phyloP scores from a whole-genome alignment of 2,329 filamentous ascomycete species.

The Pseudocercospora eumusae region DNA sequence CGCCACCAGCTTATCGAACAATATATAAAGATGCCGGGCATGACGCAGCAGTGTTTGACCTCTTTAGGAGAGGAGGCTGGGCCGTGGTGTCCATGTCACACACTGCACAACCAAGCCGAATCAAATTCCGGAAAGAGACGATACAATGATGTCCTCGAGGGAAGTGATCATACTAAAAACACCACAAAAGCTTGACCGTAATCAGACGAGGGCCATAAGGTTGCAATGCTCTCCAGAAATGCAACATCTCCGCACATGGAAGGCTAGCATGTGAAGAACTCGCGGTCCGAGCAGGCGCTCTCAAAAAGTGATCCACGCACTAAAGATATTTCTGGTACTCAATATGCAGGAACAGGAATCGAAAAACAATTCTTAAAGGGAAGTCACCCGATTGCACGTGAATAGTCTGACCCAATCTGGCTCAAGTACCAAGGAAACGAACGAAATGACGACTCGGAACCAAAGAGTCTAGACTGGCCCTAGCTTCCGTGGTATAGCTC shows the following conservation, averaged over 20 bases:
- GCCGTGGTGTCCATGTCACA: no score
- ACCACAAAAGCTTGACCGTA: no score
- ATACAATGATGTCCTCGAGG: no score
- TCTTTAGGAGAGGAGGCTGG: no score
- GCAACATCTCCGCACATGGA: background rate
- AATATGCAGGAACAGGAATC: conserved; percentile 8
- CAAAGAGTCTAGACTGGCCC: conserved; percentile 2
- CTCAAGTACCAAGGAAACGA: background rate
- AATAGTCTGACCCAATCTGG: background rate
- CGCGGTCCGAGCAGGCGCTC: background rate
- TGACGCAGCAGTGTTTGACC: no score
- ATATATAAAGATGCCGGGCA: no score
- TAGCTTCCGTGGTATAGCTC: conserved; percentile 14
- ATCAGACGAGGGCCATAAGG: background rate
- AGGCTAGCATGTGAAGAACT: background rate
- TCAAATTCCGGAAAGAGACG: no score
- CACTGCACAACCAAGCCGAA: no score
- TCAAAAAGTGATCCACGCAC: background rate
- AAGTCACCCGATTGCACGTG: background rate
- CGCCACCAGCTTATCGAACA: no score
- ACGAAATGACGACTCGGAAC: conserved; percentile 6
- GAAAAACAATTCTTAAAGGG: background rate
- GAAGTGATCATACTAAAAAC: no score
- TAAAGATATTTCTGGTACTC: background rate
- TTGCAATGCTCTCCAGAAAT: background rate